These are phyloP conservation scores for Apiospora phragmitis DNA, from an alignment of 2,329 filamentous ascomycete species.

Conservation along the genomic window DNA sequence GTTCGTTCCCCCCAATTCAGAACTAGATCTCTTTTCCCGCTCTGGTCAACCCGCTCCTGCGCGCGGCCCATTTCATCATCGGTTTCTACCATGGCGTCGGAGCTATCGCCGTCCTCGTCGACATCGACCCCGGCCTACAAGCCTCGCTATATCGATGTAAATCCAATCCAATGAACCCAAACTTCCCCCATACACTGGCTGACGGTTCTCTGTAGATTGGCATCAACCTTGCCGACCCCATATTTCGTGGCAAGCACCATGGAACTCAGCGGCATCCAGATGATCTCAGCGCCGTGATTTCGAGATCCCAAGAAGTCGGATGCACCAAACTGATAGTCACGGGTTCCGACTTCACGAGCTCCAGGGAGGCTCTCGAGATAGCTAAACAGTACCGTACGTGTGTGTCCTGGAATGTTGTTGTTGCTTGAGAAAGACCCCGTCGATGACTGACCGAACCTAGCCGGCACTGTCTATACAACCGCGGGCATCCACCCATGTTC, in stretches of 20 bases:
- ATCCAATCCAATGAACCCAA: constrained; percentile 20
- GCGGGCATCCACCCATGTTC: constrained; percentile 93
- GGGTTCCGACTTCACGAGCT: constrained; percentile 82
- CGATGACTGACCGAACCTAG: constrained; percentile 39
- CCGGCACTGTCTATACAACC: constrained; percentile 82
- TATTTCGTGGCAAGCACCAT: constrained; percentile 83
- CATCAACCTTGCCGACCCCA: constrained; percentile 92
- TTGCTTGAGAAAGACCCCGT: background rate
- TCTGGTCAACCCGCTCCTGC: constrained; percentile 1
- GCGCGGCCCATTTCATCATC: constrained; percentile 17
- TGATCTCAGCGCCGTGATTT: constrained; percentile 75
- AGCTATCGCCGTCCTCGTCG: constrained; percentile 6
- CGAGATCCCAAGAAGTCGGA: constrained; percentile 74
- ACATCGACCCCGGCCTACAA: constrained; percentile 31
- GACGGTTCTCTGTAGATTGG: constrained; percentile 60
- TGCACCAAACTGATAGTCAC: constrained; percentile 92
- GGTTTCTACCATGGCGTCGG: constrained; percentile 26
- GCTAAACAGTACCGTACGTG: constrained; percentile 71
- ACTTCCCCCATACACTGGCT: background rate
- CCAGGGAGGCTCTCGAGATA: constrained; percentile 71
- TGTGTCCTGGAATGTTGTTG: constrained; percentile 17
- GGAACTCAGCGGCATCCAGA: constrained; percentile 73
- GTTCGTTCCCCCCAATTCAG: background rate
- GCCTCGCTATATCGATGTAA: constrained; percentile 64
- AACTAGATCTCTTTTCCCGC: background rate